Conservation (phyloP, 2,329 filamentous ascomycete genomes). For the Aureobasidium pullulans region DNA sequence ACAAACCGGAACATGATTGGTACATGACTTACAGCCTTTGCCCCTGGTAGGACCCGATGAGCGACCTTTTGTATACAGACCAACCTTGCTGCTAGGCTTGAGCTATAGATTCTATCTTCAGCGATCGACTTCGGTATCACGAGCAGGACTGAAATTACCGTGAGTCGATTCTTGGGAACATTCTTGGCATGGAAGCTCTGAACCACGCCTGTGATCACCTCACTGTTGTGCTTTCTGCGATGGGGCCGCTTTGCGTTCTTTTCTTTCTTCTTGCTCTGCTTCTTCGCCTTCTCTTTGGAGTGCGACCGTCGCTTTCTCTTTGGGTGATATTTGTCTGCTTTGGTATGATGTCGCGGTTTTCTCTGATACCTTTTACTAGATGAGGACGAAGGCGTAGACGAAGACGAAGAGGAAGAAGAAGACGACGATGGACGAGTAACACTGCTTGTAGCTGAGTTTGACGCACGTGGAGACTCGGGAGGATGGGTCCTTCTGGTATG, state of each 20-base stretch:
- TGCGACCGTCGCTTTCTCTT: slow-evolving; percentile 26
- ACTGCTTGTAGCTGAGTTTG: not conserved
- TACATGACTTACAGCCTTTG: slow-evolving; percentile 30
- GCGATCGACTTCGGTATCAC: not conserved
- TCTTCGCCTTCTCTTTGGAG: slow-evolving; percentile 21
- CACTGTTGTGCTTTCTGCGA: slow-evolving; percentile 31
- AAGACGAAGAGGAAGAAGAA: not conserved
- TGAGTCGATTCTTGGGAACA: slow-evolving; percentile 38
- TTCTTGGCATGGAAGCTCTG: slow-evolving; percentile 40
- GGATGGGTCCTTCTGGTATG: not conserved
- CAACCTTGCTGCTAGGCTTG: slow-evolving; percentile 24
- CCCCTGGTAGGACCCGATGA: slow-evolving; percentile 39
- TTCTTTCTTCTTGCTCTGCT: slow-evolving; percentile 16
- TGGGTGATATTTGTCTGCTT: slow-evolving; percentile 37
- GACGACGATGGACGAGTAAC: not conserved
- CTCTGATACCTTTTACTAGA: slow-evolving; percentile 31
- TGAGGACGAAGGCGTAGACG: not conserved
- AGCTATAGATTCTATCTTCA: not conserved
- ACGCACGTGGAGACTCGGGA: not conserved
- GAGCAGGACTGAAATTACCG: slow-evolving; percentile 26
- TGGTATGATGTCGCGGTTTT: slow-evolving; percentile 40
- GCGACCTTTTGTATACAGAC: slow-evolving; percentile 43
- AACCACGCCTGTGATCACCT: slow-evolving; percentile 30
- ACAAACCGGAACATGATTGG: slow-evolving; percentile 19
- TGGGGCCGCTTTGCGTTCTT: slow-evolving; percentile 20